Conservation (phyloP, 306 rosid genomes). For the Begonia masoniana region DNA sequence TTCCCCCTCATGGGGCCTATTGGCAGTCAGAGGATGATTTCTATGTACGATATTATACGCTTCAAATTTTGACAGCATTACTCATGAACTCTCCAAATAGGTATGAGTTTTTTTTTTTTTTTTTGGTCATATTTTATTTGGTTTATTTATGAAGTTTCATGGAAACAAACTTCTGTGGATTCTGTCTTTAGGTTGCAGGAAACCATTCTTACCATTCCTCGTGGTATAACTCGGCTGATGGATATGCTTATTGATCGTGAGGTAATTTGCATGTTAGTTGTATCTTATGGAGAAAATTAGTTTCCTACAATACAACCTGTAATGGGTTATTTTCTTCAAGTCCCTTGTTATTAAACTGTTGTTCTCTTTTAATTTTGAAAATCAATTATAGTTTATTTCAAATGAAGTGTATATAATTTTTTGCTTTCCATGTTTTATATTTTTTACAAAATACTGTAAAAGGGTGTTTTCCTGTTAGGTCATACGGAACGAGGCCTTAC, state of each 20-base stretch:
- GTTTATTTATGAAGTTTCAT: not conserved
- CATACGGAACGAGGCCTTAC: slow-evolving; percentile 83
- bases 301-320: too few relatives aligned
- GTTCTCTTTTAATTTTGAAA: too few relatives aligned
- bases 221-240: slow-evolving; percentile 86
- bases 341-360: not conserved
- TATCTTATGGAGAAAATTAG: not conserved
- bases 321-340: not conserved
- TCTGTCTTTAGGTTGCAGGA: slow-evolving; percentile 76
- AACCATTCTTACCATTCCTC: slow-evolving; percentile 84
- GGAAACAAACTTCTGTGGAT: slow-evolving; percentile 22
- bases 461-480: slow-evolving; percentile 35
- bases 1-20: not conserved
- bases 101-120: slow-evolving; percentile 19
- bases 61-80: slow-evolving; percentile 85
- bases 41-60: slow-evolving; percentile 85
- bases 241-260: slow-evolving; percentile 99
- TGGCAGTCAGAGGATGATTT: slow-evolving; percentile 90
- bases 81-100: slow-evolving; percentile 77
- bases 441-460: too few relatives aligned
- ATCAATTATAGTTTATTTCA: too few relatives aligned
- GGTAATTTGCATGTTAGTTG: slow-evolving; percentile 27
- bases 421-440: too few relatives aligned
- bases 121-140: not conserved
- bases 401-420: too few relatives aligned